Evolutionary conservation across 306 rosid genomes (phyloP).

Genomic region (Quercus aquifolioides): DNA sequence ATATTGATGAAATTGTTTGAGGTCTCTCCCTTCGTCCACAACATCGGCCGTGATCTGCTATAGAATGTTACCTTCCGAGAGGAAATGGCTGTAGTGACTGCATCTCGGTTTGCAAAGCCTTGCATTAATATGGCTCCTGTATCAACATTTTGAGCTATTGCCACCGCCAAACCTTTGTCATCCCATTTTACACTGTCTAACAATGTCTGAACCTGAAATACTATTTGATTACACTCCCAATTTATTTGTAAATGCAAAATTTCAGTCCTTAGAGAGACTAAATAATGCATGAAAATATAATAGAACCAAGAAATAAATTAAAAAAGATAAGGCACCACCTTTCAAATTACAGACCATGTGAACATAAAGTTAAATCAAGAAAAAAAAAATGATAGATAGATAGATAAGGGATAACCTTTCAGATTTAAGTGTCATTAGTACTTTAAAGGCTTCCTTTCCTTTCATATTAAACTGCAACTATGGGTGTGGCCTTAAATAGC

Average conservation of each 20-base stretch:
- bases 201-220: constrained; percentile 60
- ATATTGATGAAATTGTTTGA: constrained; percentile 82
- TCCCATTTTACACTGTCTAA: constrained; percentile 81
- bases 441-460: neutral
- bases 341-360: too few species aligned
- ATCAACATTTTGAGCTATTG: constrained; percentile 86
- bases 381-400: too few species aligned
- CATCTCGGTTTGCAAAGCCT: constrained; percentile 89
- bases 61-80: constrained; percentile 79
- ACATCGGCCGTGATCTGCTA: constrained; percentile 71
- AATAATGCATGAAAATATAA: too few species aligned
- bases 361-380: too few species aligned
- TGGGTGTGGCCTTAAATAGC: neutral
- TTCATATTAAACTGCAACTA: neutral
- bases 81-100: constrained; percentile 49
- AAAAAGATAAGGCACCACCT: neutral
- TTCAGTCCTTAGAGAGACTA: neutral
- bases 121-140: constrained; percentile 92
- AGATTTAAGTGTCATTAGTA: neutral
- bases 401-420: neutral
- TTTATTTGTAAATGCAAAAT: neutral
- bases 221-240: neutral
- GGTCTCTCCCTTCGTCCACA: constrained; percentile 97
- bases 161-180: constrained; percentile 79
- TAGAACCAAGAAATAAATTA: too few species aligned